Evolutionary conservation across 352 stramenopile genomes (phyloP).

Genomic region (Phytophthora vignae): DNA sequence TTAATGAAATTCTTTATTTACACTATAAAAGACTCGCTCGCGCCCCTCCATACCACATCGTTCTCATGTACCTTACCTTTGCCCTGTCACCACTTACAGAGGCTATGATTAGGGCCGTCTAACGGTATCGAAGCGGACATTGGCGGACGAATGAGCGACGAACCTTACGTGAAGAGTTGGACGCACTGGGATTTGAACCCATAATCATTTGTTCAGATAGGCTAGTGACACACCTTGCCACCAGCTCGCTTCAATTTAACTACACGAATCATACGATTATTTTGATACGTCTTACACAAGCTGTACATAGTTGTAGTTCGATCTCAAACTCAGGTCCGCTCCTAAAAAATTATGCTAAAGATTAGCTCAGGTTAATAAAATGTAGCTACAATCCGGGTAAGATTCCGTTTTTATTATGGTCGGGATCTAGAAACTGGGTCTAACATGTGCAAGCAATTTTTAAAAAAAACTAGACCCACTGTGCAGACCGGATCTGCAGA

Average conservation of each 20-base stretch:
- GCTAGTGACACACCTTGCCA: not conserved
- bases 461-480: too few species aligned
- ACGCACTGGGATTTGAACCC: conserved; percentile 11
- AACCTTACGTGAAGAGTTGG: conserved; percentile 20
- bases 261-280: too few species aligned
- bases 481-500: too few species aligned
- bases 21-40: not conserved
- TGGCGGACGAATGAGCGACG: conserved; percentile 22
- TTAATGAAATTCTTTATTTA: not conserved
- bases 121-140: conserved; percentile 10
- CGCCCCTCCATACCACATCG: not conserved
- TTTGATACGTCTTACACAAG: too few species aligned
- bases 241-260: not conserved
- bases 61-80: conserved; percentile 21
- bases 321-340: too few species aligned
- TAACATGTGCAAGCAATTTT: too few species aligned
- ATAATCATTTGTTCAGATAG: not conserved
- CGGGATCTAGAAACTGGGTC: too few species aligned
- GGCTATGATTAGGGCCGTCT: conserved; percentile 5
- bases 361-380: too few species aligned
- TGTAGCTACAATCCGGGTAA: too few species aligned
- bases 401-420: too few species aligned
- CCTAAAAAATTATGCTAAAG: too few species aligned
- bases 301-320: too few species aligned
- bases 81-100: conserved; percentile 5